phyloP scores from a whole-genome alignment of 192 early-diverging fungal species.

The Podila horticola region DNA sequence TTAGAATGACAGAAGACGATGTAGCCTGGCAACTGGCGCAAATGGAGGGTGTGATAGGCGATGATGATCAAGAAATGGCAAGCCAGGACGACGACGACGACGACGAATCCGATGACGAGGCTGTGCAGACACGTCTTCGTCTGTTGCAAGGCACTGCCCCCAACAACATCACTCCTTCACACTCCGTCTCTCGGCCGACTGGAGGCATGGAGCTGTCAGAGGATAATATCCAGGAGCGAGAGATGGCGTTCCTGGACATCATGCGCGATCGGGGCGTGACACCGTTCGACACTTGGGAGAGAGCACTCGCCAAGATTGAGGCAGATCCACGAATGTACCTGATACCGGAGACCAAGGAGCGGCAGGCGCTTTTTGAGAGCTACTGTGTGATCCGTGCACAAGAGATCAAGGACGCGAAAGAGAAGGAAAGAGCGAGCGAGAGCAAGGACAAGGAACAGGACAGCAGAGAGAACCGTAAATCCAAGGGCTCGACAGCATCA shows the following conservation, averaged over 20 bases:
- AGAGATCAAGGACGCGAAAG: constrained; percentile 63
- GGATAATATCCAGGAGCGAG: constrained; percentile 32
- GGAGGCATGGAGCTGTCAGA: constrained; percentile 15
- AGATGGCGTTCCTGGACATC: constrained; percentile 50
- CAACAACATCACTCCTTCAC: neutral
- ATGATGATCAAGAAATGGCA: constrained; percentile 30
- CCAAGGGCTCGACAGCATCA: constrained; percentile 3
- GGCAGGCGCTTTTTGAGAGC: constrained; percentile 75
- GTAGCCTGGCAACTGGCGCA: constrained; percentile 67
- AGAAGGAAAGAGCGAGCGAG: constrained; percentile 46
- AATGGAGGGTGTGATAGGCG: constrained; percentile 53
- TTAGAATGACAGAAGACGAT: constrained; percentile 73
- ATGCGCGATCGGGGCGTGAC: constrained; percentile 75
- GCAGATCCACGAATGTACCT: constrained; percentile 61
- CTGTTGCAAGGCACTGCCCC: constrained; percentile 16
- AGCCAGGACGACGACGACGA: constrained; percentile 24
- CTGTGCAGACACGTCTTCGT: constrained; percentile 23
- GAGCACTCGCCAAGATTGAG: constrained; percentile 73
- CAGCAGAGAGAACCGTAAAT: constrained; percentile 4
- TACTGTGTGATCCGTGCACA: constrained; percentile 72
- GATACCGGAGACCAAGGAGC: constrained; percentile 57
- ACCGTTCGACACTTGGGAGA: constrained; percentile 82
- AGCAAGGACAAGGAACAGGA: constrained; percentile 11
- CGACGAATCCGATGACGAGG: constrained; percentile 38
- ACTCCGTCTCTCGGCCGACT: too few species aligned